Evolutionary conservation across 345 rosid species (phyloP).

Genomic region (Lepidium africanum): DNA sequence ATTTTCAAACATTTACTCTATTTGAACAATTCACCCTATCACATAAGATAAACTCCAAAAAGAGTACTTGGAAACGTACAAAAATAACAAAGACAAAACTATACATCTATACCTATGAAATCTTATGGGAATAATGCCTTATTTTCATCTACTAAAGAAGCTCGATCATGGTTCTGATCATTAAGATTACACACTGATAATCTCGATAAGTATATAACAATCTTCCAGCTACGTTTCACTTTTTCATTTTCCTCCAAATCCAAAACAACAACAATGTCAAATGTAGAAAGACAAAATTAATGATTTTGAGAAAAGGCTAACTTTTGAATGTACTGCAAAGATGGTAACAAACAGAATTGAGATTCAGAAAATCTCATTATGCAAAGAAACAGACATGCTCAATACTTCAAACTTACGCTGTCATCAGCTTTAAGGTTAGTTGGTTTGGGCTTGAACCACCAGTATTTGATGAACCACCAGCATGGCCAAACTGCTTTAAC

Average conservation of each 20-base stretch:
- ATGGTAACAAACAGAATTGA: background rate
- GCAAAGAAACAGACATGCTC: background rate
- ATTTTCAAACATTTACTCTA: too few species aligned
- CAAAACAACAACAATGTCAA: conserved; percentile 31
- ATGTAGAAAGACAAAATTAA: background rate
- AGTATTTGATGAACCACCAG: too few species aligned
- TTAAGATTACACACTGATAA: background rate
- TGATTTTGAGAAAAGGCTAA: background rate
- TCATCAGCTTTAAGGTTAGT: conserved; percentile 45
- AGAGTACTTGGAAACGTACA: background rate
- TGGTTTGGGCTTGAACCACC: conserved; percentile 38
- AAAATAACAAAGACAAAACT: background rate
- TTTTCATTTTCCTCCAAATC: conserved; percentile 50
- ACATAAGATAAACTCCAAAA: conserved; percentile 4
- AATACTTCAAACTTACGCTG: conserved; percentile 40
- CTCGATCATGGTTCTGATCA: background rate
- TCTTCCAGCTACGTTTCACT: background rate
- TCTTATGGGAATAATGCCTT: conserved; percentile 7
- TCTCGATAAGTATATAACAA: conserved; percentile 19
- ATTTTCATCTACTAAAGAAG: too few species aligned
- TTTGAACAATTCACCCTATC: too few species aligned
- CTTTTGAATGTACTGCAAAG: too few species aligned
- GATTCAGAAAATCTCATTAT: background rate
- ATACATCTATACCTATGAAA: background rate
- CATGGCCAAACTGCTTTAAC: conserved; percentile 42